Percentiles rank a stretch among this genome's conserved stretches.
Evolutionary conservation across 139 green algal species (phyloP).

Genomic region (Picochlorum sp.): DNA sequence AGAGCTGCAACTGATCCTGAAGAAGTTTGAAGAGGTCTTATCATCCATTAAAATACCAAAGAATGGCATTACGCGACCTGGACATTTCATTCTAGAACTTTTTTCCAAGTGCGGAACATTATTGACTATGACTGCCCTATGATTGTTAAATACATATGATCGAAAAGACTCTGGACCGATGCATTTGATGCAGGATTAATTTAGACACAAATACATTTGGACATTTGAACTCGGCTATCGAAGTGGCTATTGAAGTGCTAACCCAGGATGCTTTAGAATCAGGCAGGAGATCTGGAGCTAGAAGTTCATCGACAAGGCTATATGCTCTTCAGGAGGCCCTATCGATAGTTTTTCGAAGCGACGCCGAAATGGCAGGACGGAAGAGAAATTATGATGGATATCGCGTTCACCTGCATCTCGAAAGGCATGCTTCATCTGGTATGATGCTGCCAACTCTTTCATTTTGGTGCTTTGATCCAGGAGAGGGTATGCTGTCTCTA

Average conservation of each 20-base stretch:
- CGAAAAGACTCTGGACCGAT: no score
- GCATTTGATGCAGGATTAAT: slow-evolving; percentile 1
- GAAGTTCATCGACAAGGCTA: slow-evolving; percentile 30
- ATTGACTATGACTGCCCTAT: slow-evolving; percentile 5
- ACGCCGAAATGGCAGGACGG: slow-evolving; percentile 3
- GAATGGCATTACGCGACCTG: slow-evolving; percentile 27
- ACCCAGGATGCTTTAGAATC: slow-evolving; percentile 12
- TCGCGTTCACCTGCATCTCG: slow-evolving; percentile 57
- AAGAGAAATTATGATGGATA: slow-evolving; percentile 29
- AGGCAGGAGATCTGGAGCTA: slow-evolving; percentile 22
- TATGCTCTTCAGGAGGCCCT: slow-evolving; percentile 32
- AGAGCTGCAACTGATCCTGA: slow-evolving; percentile 16
- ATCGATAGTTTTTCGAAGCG: slow-evolving; percentile 45
- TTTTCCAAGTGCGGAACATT: no score
- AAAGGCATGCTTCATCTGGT: slow-evolving; percentile 17
- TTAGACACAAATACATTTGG: slow-evolving; percentile 11
- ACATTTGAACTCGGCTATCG: slow-evolving; percentile 15
- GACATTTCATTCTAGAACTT: slow-evolving; percentile 32
- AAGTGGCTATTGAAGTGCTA: slow-evolving; percentile 20
- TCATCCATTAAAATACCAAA: slow-evolving; percentile 5
- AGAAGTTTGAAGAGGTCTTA: slow-evolving; percentile 27
- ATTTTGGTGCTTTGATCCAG: slow-evolving; percentile 88
- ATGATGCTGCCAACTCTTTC: slow-evolving; percentile 48
- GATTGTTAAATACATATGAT: background rate
- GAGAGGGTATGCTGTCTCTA: slow-evolving; percentile 47